Conservation (phyloP, 768 basidiomycete genomes). For the Gymnopilus junonius region DNA sequence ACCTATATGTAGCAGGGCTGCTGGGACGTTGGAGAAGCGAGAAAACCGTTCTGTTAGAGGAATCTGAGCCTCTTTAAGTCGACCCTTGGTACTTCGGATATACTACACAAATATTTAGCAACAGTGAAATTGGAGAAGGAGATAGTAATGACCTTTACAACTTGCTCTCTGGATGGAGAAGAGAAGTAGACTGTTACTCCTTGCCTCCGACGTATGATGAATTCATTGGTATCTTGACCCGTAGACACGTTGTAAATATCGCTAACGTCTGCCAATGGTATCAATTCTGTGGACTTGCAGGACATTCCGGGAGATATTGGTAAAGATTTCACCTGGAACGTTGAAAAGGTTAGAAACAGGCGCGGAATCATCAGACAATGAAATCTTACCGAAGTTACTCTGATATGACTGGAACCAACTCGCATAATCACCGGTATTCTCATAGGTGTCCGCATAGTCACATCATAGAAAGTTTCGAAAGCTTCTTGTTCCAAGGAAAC, state of each 20-base stretch:
- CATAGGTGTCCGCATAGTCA: constrained; percentile 70
- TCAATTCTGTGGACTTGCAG: constrained; percentile 83
- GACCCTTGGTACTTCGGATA: constrained; percentile 77
- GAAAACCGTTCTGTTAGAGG: constrained; percentile 67
- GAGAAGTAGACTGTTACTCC: constrained; percentile 79
- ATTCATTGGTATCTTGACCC: constrained; percentile 74
- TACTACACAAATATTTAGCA: constrained; percentile 43
- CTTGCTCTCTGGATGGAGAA: constrained; percentile 66
- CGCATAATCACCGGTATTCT: constrained; percentile 74
- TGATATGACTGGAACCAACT: constrained; percentile 71
- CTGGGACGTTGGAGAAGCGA: constrained; percentile 83
- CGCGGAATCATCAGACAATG: not conserved
- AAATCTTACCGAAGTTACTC: constrained; percentile 71
- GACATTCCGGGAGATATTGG: constrained; percentile 68
- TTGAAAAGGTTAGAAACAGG: not conserved
- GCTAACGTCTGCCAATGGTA: constrained; percentile 79
- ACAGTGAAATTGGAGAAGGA: not conserved
- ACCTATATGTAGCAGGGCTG: constrained; percentile 85
- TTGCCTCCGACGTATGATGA: constrained; percentile 79
- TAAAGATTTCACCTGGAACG: constrained; percentile 64
- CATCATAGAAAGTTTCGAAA: constrained; percentile 56
- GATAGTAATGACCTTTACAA: constrained; percentile 64
- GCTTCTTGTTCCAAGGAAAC: constrained; percentile 67
- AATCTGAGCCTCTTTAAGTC: constrained; percentile 58
- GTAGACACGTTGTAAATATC: constrained; percentile 85